Evolutionary conservation across 2,329 filamentous ascomycete genomes (phyloP), one percentile per base, ranked within the genome.

Genomic region (Arthrobotrys sinensis): DNA sequence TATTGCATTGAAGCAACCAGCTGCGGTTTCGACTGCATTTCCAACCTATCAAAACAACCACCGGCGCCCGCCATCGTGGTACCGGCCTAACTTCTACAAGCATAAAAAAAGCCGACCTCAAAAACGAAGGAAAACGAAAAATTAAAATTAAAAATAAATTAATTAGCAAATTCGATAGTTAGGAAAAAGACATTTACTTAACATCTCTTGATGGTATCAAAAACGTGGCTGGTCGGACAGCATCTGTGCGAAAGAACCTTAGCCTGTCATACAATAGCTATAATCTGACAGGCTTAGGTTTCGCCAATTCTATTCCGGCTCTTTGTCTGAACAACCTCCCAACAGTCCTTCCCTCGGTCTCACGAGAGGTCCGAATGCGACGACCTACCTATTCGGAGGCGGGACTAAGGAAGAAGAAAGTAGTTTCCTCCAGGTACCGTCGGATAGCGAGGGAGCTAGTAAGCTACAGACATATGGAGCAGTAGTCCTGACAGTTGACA

Each of bases 191-290:
- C 28, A 40, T 28, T 28, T n/a, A n/a, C n/a, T 28, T 28, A 28
- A 28, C 24, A 4, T 28, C 24, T 28, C 2, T 4, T 28, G 24
- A 28, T 28, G 4, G 2, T 28, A 28, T 28, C 24, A 52, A 63
- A 77, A 77, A 77, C 65, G 72, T 77, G 72, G 72, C 53, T 71
- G 66, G 72, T 65, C 19, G 50, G 40, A 68, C 70, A 16, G 32
- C 63, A 46, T 32, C n/a, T 36, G 38, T 7, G 12, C 16, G 21
- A 45, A 24, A 50, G 46, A 75, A 76, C 71, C 46, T 67, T 76
- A 57, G 16, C 14, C 45, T 21, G 43, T 60, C 11, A 40, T 34
- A 60, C 52, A 32, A 38, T 11, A 4, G 40, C 28, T n/a, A 36
- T 34, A 21, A 46, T 38, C 40, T 32, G 46, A 16, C 53, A 8